phyloP scores from a whole-genome alignment of 2,329 filamentous ascomycete species.

The Xylaria sp. region DNA sequence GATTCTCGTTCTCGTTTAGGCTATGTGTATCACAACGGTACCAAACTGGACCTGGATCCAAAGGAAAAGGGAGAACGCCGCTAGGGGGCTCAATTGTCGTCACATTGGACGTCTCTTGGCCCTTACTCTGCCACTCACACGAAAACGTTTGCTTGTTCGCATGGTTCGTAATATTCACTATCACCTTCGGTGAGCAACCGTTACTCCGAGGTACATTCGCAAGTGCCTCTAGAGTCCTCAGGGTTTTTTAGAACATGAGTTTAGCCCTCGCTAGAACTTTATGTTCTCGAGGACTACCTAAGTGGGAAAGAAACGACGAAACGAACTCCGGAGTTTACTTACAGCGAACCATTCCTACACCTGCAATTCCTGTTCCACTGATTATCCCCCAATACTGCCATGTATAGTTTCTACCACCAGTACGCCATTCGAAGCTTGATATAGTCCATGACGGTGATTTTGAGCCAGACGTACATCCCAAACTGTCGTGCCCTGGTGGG shows the following conservation, averaged over 20 bases:
- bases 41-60: neutral
- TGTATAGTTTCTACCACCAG: constrained; percentile 5
- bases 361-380: neutral
- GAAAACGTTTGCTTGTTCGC: constrained; percentile 1
- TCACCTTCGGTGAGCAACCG: neutral
- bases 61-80: neutral
- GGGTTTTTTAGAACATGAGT: neutral
- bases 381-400: neutral
- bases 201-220: neutral
- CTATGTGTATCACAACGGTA: neutral
- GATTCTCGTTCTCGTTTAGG: neutral
- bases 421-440: constrained; percentile 7
- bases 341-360: neutral
- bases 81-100: constrained; percentile 3
- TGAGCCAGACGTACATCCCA: neutral
- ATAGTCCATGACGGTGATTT: constrained; percentile 5
- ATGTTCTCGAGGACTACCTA: no score
- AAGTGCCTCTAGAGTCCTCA: neutral
- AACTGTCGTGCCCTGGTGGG: neutral
- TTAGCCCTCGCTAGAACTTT: no score
- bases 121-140: neutral
- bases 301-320: neutral
- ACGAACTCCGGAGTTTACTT: neutral
- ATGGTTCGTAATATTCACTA: constrained; percentile 9
- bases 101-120: constrained; percentile 9